Base-by-base conservation (phyloP, 2,329 filamentous ascomycete genomes). In the Fusarium kyushuense region DNA sequence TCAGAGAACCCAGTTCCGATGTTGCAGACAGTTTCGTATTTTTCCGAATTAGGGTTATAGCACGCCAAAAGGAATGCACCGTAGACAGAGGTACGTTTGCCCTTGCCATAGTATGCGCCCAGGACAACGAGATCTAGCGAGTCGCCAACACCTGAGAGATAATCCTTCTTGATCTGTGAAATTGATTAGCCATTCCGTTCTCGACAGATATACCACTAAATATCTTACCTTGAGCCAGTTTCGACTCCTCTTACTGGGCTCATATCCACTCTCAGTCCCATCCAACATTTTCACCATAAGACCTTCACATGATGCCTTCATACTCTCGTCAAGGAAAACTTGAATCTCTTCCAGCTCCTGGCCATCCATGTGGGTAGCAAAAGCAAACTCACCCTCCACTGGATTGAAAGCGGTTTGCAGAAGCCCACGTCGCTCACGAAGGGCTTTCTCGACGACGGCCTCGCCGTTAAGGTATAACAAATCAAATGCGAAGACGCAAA, bases 231-330 rank as follows among this genome's bases (percentile, higher is more conserved):
- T 99, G 69, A 99, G 91, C 96, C 96, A 99, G 76, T 99, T 99
- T 62, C 96, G 92, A 80, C 93, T 97, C 69, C 96, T 91, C 78
- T 97, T 97, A 75, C 93, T 97, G 21, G 96, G 96, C 80, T 98
- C 95, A 77, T 99, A 99, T 73, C 92, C 93, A 72, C 93, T 97
- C 79, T 97, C 95, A 9, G 87, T 84, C 1, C 95, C 96, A 77
- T 98, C 95, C 61, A 99, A 82, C 96, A 99, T 99, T 84, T 99
- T 99, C 16, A 99, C 96, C 96, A 99, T 99, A 54, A 99, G 84
- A 13, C 96, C 96, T 82, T 99, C 96, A 76, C 96, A 99, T 0
- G 93, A 96, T 3, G 94, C 93, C 79, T 97, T 97, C 68, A 99
- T 92, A 74, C 92, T 96, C 61, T 98, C 95, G 75, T 99, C 96